phyloP scores from a whole-genome alignment of 139 green algal species.

The Dunaliella sp. region DNA sequence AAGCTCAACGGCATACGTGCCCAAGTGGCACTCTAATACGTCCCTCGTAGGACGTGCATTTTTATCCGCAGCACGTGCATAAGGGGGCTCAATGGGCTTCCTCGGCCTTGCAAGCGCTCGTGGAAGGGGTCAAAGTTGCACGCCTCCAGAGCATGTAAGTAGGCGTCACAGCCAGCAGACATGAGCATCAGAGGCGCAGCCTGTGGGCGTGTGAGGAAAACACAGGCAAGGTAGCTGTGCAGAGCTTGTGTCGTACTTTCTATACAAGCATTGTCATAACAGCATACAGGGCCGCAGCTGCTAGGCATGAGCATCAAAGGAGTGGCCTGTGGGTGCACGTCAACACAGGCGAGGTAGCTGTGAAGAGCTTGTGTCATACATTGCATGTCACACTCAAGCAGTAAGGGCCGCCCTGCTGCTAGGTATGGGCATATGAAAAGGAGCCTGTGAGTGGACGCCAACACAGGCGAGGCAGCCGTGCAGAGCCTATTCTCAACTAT shows the following conservation, averaged over 20 bases:
- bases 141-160: constrained; percentile 63
- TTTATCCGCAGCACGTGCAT: constrained; percentile 63
- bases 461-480: background rate
- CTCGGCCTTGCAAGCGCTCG: constrained; percentile 23
- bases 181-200: constrained; percentile 55
- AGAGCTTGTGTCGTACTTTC: background rate
- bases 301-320: too few species aligned
- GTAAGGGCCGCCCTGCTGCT: too few species aligned
- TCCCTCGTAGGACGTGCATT: constrained; percentile 47
- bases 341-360: background rate
- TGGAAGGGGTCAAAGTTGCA: constrained; percentile 66
- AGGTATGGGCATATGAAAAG: constrained; percentile 54
- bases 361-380: background rate
- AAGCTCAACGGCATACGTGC: too few species aligned
- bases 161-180: constrained; percentile 44
- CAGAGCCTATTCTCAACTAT: background rate
- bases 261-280: background rate
- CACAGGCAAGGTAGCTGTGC: background rate
- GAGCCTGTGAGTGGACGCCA: constrained; percentile 16
- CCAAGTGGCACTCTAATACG: constrained; percentile 22
- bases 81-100: constrained; percentile 46
- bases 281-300: too few species aligned
- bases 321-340: constrained; percentile 19
- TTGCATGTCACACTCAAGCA: background rate
- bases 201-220: constrained; percentile 6